Evolutionary conservation across 1,284 basidiomycete species (phyloP), one percentile per base, ranked within the genome.

Genomic region (Ustilago vetiveriae): DNA sequence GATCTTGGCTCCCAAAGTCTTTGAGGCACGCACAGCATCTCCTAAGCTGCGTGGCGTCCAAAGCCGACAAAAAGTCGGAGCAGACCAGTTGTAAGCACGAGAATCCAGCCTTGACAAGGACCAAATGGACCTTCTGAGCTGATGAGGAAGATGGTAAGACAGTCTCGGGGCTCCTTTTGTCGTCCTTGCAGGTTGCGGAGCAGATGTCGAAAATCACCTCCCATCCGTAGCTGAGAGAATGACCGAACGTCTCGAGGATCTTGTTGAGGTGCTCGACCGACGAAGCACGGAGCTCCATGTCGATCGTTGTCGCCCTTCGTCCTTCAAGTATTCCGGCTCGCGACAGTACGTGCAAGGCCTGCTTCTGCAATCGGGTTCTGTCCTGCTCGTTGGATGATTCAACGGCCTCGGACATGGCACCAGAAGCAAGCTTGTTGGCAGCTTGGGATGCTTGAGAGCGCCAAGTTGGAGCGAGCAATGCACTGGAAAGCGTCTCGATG

Each of bases 51-150:
- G 89, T 87, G 0, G 89, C 87, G 3, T 90, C 90, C 16, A 98
- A 86, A 0, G 88, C 87, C 0, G 92, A 88, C 6, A 98, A 86
- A 7, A 92, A 91, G 81, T 98, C 94, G 80, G 85, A 85, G 75
- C 93, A 98, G 32, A 98, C 92, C 5, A 98, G 85, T 13, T 92
- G 97, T 64, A 98, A 84, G 0, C 92, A 94, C 54, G 94, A 91
- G 83, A 97, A 98, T 0, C 92, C 93, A 40, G 94, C 91, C 83
- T 94, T 90, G 62, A 94, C 88, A 4, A 76, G 52, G 10, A 65
- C 52, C 22, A 66, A 32, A 13, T 68, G 82, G 3, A 83, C 80
- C 27, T 84, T 82, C 45, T 82, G 82, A n/a, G 47, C 39, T 3
- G 45, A 47, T 10, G 51, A 19, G n/a, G 54, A 49, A 2, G 53